Percentiles rank a stretch among this genome's conserved stretches.
These are phyloP conservation scores for Sphagnum fallax DNA, from an alignment of 228 moss, liverwort and hornwort species.

Conservation along the genomic window DNA sequence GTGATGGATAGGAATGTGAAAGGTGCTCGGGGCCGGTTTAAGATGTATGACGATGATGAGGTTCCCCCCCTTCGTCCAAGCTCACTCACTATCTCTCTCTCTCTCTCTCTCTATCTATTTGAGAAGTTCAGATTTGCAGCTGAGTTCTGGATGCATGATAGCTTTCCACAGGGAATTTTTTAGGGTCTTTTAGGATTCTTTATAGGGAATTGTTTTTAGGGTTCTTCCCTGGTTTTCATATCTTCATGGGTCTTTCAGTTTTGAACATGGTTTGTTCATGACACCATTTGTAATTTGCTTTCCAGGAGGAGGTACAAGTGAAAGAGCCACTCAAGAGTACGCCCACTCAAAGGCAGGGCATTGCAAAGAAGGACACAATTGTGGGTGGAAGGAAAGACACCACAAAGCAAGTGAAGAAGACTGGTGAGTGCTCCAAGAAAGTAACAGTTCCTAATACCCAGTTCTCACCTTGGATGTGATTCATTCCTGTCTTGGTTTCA, in stretches of 20 bases:
- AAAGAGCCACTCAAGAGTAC: conserved; percentile 40
- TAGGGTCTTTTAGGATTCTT: no score
- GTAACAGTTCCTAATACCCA: no score
- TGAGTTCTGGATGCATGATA: not conserved
- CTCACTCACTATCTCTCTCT: not conserved
- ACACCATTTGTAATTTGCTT: not conserved
- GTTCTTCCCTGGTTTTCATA: no score
- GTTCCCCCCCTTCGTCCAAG: conserved; percentile 3
- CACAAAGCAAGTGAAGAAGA: conserved; percentile 49
- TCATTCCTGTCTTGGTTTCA: not conserved
- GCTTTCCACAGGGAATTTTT: not conserved
- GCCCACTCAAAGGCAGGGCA: conserved; percentile 37
- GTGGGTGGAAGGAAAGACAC: conserved; percentile 55
- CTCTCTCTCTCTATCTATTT: conserved; percentile 2
- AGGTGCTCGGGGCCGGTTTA: conserved; percentile 83
- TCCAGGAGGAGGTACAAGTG: conserved; percentile 41
- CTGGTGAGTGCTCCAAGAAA: conserved; percentile 27
- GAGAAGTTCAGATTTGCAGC: not conserved
- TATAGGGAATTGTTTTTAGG: no score
- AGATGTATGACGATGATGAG: conserved; percentile 89
- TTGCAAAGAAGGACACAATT: conserved; percentile 19
- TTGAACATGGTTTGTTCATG: no score
- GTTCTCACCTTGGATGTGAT: not conserved
- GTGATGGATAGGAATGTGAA: conserved; percentile 82
- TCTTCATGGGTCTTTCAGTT: no score